Base-by-base conservation (phyloP, 257 asterid genomes). In the Nemophila menziesii region DNA sequence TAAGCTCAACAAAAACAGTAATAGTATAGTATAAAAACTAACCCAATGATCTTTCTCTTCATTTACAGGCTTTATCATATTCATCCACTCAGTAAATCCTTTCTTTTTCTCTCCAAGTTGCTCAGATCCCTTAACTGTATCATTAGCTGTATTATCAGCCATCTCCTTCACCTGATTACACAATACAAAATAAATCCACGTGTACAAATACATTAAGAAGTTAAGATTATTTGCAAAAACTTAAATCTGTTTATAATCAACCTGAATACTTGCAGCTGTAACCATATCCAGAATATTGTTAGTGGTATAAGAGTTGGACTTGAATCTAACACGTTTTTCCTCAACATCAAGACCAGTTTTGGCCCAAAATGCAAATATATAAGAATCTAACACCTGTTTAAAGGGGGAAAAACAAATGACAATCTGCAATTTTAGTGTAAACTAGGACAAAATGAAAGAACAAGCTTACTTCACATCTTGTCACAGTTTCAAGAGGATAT, bases 31-130 rank as follows among this genome's bases (percentile, higher is more conserved):
- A 39, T 42, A 37, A 36, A 17, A 55, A 59, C 80, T 58, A 45
- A 86, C 97, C 97, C 97, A 86, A 84, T 82, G 92, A 65, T 79
- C 87, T 71, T 82, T 86, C 80, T 86, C 97, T 58, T 63, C 85
- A 57, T 71, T 73, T 29, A 52, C 71, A 22, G 92, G 85, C 66
- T 76, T 82, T 53, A 86, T 71, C 55, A 86, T 43, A 69, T 65
- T 86, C 79, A 48, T 75, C 92, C 92, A 86, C 56, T 79, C 92
- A 52, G 71, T 57, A 34, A 86, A 39, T 7, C 73, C 78, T 65
- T 71, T 82, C 82, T 65, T 82, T 79, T 71, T 79, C 55, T 86
- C 94, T 34, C 51, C 54, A 51, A 76, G 68, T 64, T 62, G 93
- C 56, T 86, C 97, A 42, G 71, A 52, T 57, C 62, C 89, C 75